phyloP scores from a whole-genome alignment of 1,284 basidiomycete species.

The Waitea zeae region DNA sequence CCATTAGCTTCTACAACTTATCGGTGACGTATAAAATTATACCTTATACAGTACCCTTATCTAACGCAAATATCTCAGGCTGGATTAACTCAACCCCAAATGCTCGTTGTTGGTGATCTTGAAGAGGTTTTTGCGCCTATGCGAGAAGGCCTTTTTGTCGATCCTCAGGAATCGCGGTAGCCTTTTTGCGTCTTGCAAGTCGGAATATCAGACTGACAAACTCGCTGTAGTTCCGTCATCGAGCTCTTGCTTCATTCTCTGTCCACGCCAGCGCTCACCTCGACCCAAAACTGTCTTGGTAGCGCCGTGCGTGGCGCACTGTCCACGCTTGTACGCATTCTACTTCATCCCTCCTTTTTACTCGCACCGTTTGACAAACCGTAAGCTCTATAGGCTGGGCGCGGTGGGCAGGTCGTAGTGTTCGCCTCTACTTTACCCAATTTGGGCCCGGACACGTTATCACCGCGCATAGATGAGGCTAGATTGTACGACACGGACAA shows the following conservation, averaged over 20 bases:
- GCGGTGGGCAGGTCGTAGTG: constrained; percentile 75
- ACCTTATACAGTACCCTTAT: constrained; percentile 5
- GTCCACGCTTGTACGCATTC: constrained; percentile 44
- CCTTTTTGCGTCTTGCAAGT: neutral
- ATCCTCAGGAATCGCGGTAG: constrained; percentile 57
- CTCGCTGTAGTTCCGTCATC: too few species aligned
- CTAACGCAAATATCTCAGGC: constrained; percentile 20
- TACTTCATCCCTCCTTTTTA: constrained; percentile 5
- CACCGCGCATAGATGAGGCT: constrained; percentile 38
- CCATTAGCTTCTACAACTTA: constrained; percentile 84
- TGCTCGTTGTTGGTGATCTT: constrained; percentile 80
- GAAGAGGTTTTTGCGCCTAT: constrained; percentile 87
- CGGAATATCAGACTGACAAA: too few species aligned
- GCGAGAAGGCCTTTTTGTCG: constrained; percentile 61
- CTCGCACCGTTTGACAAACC: constrained; percentile 4
- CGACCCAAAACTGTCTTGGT: constrained; percentile 28
- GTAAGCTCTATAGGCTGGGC: constrained; percentile 31
- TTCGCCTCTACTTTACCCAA: constrained; percentile 74
- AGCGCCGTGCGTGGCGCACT: constrained; percentile 64
- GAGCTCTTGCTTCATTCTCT: too few species aligned
- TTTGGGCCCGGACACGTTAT: constrained; percentile 59
- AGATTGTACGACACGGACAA: constrained; percentile 81
- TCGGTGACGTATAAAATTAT: constrained; percentile 35
- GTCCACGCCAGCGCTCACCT: constrained; percentile 4
- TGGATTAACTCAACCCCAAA: constrained; percentile 38